A percentile compares a stretch with the other conserved stretches of the same genome.
Conservation (phyloP, 2,329 filamentous ascomycete genomes). For the Microsporum audouinii region DNA sequence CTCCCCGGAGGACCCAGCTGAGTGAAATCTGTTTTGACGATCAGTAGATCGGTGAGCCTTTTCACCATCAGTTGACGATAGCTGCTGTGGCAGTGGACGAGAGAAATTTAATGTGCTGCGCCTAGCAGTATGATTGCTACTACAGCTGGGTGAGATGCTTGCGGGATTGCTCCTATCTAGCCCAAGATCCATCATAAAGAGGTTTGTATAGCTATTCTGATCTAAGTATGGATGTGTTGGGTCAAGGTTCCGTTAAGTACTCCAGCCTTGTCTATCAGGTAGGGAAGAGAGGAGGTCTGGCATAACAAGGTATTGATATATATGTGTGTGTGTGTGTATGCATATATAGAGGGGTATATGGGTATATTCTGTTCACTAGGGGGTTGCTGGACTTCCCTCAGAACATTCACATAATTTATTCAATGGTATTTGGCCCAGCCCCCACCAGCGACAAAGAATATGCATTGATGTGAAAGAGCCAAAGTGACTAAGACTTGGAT, state of each 20-base stretch:
- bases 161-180: not conserved
- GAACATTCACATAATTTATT: not conserved
- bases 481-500: not conserved
- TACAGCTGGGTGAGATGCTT: not conserved
- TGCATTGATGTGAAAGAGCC: not conserved
- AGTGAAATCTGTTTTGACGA: not conserved
- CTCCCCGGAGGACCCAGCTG: not conserved
- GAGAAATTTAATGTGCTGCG: not conserved
- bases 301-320: not conserved
- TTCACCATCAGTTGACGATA: not conserved
- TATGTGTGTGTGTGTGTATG: not conserved
- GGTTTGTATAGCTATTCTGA: not conserved
- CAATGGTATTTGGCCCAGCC: not conserved
- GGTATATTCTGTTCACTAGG: not conserved
- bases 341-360: not conserved
- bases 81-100: not conserved
- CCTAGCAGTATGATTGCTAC: not conserved
- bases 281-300: not conserved
- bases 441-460: not conserved
- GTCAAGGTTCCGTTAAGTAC: not conserved
- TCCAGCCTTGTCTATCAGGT: not conserved
- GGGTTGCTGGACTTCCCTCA: not conserved
- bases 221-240: not conserved
- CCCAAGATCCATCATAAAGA: not conserved
- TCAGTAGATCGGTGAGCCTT: not conserved